Evolutionary conservation across 2,329 filamentous ascomycete genomes (phyloP), one percentile per base, ranked within the genome.

Genomic region (Fusarium tricinctum): DNA sequence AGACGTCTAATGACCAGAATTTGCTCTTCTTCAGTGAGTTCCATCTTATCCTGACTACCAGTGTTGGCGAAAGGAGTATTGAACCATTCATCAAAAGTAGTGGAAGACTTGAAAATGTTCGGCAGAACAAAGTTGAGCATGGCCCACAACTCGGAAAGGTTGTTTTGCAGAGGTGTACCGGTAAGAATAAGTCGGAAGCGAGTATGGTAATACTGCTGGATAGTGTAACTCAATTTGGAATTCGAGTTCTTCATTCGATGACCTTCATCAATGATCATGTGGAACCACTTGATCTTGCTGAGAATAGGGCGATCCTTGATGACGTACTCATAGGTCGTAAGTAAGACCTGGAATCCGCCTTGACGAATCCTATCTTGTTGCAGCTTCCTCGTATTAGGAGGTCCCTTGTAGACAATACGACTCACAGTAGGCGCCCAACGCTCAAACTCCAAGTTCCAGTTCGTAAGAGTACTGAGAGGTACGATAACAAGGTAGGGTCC

Each of bases 11-110:
- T 99, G 75, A 99, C 94, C 58, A 99, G 91, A 80, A 99, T 89
- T 78, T 97, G 94, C 81, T 99, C 96, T 96, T 99, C 96, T 96
- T 99, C 96, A 14, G 92, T 97, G 67, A 99, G 85, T 77, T 98
- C 95, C 92, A 99, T 99, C 85, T 96, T 97, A 81, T 99, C 96
- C 81, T 98, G 95, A 40, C 93, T 91, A 80, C 96, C 96, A 7
- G 96, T 99, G 78, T 99, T 99, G 72, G 96, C 96, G 79, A 99
- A 99, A 0, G 96, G 96, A 26, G 96, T 99, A 78, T 98, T 99
- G 89, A 99, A 99, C 96, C 96, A 99, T 79, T 99, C 96, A 78
- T 99, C 96, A 76, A 99, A 99, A 3, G 95, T 98, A 78, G 96
- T 97, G 66, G 95, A 94, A 3, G 96, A 98, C 79, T 99, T 99